These are phyloP conservation scores for Vitis vinifera DNA, from an alignment of 164 flowering plant genomes.

Conservation along the genomic window ASM3070453v1 NC_081816.1:1149501-1150000, in stretches of 20 bases:
- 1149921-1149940: slow-evolving; percentile 28
- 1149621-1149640: slow-evolving; percentile 31
- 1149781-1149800: too few species aligned
- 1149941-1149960: slow-evolving; percentile 17
- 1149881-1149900: slow-evolving; percentile 3
- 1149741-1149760: too few species aligned
- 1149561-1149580: slow-evolving; percentile 50
- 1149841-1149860: slow-evolving; percentile 32
- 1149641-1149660: slow-evolving; percentile 26
- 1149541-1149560: slow-evolving; percentile 42
- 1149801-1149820: neutral
- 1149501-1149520: slow-evolving; percentile 36
- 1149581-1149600: slow-evolving; percentile 62
- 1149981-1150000: too few species aligned
- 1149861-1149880: slow-evolving; percentile 6
- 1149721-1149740: too few species aligned
- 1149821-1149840: neutral
- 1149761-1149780: too few species aligned
- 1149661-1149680: neutral
- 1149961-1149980: slow-evolving; percentile 9
- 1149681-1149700: neutral
- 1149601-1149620: slow-evolving; percentile 48
- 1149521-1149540: slow-evolving; percentile 32
- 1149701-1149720: neutral
- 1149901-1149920: slow-evolving; percentile 28